Percentiles rank a stretch among this genome's conserved stretches.
These are phyloP conservation scores for Nectriaceae sp. DNA, from an alignment of 2,329 filamentous ascomycete genomes.

Conservation along the genomic window DNA sequence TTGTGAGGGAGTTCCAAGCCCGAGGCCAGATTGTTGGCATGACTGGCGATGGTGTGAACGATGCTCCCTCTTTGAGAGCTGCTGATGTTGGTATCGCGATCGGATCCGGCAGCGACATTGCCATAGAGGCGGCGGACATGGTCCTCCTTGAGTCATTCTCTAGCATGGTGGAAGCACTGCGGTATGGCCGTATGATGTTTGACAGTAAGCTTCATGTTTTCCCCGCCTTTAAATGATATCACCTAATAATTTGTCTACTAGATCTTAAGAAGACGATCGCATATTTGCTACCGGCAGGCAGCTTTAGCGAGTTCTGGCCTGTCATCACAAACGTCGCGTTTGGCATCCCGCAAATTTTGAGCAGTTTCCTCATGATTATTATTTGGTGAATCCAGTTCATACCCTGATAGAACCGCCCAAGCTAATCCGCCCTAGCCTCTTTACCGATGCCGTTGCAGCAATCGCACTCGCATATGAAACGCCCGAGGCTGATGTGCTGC, in stretches of 20 bases:
- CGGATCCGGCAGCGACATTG: constrained; percentile 79
- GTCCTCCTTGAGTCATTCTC: constrained; percentile 76
- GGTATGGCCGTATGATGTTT: constrained; percentile 62
- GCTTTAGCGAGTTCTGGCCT: constrained; percentile 76
- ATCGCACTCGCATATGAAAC: constrained; percentile 75
- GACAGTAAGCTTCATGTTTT: neutral
- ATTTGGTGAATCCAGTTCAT: constrained; percentile 48
- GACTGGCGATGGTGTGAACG: constrained; percentile 87
- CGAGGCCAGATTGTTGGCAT: constrained; percentile 72
- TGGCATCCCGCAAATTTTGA: constrained; percentile 72
- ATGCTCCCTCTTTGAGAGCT: constrained; percentile 76
- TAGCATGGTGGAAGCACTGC: constrained; percentile 70
- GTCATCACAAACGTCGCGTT: constrained; percentile 73
- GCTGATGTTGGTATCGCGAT: constrained; percentile 85
- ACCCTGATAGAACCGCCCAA: neutral
- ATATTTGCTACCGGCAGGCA: constrained; percentile 73
- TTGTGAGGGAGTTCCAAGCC: constrained; percentile 73
- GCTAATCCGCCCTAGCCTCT: constrained; percentile 50
- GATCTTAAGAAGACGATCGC: constrained; percentile 71
- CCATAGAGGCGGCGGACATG: constrained; percentile 79
- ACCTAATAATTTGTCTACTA: neutral
- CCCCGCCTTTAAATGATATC: neutral
- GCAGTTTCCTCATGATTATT: constrained; percentile 72
- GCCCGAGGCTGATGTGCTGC: constrained; percentile 74
- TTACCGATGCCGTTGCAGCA: constrained; percentile 75